These are phyloP conservation scores for Tulasnella sp. DNA, from an alignment of 768 basidiomycete species.

Conservation along the genomic window DNA sequence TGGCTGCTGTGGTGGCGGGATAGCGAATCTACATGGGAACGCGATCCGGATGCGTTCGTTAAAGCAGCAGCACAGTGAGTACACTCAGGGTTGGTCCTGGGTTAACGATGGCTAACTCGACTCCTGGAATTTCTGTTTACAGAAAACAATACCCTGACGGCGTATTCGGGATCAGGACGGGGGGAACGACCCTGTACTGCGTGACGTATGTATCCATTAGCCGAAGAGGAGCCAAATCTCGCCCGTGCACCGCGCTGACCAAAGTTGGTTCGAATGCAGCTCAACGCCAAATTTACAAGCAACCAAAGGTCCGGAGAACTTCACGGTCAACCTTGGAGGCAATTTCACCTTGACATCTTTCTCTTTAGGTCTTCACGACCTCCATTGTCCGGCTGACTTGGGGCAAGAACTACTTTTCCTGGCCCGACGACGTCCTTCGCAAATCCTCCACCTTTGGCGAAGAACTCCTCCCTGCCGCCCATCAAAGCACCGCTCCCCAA, in stretches of 20 bases:
- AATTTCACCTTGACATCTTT: too few relatives aligned
- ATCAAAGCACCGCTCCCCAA: background rate
- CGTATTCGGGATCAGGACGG: constrained; percentile 7
- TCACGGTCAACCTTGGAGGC: too few relatives aligned
- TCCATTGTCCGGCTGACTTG: background rate
- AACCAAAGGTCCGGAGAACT: constrained; percentile 17
- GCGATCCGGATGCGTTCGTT: constrained; percentile 22
- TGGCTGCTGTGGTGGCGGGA: constrained; percentile 22
- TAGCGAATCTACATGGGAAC: background rate
- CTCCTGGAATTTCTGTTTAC: background rate
- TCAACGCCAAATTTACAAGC: constrained; percentile 23
- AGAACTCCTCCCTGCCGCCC: background rate
- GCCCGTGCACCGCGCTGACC: background rate
- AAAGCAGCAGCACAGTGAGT: constrained; percentile 8
- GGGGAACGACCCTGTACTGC: constrained; percentile 10
- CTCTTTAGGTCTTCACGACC: constrained; percentile 10
- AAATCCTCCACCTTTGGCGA: background rate
- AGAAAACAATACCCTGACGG: constrained; percentile 5
- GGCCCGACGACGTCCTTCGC: constrained; percentile 9
- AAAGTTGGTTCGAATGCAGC: background rate
- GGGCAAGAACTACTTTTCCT: background rate
- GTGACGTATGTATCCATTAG: background rate
- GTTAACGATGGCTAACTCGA: background rate
- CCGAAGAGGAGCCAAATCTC: too few relatives aligned
- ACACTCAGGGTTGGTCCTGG: background rate